Conservation (phyloP, 1,284 basidiomycete species). For the Filobasidium uniguttulatum region DNA sequence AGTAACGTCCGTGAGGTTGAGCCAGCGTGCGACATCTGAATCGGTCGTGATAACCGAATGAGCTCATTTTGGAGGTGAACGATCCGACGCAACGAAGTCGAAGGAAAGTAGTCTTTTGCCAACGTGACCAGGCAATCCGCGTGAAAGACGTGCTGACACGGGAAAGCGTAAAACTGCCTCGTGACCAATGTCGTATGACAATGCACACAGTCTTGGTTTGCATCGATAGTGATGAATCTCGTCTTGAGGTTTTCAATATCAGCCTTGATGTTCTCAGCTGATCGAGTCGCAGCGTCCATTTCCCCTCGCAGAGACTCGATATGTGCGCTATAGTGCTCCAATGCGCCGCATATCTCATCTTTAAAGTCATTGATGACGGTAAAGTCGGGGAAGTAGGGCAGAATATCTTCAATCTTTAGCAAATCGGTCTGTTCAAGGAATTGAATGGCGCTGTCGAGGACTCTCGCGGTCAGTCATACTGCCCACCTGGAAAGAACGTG, state of each 20-base stretch:
- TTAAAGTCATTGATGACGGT: constrained; percentile 99
- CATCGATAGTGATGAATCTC: constrained; percentile 87
- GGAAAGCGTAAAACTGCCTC: constrained; percentile 95
- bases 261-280: constrained; percentile 82
- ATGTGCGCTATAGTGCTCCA: constrained; percentile 84
- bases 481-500: too few relatives aligned
- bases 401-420: constrained; percentile 94
- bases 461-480: not conserved
- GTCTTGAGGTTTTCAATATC: constrained; percentile 75
- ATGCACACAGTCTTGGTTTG: constrained; percentile 68
- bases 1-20: constrained; percentile 34
- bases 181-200: constrained; percentile 65
- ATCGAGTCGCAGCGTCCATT: constrained; percentile 89
- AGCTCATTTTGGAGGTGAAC: constrained; percentile 70
- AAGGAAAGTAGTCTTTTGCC: constrained; percentile 79
- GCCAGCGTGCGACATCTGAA: constrained; percentile 28
- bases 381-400: constrained; percentile 99
- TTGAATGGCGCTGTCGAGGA: constrained; percentile 75
- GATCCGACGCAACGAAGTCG: constrained; percentile 65
- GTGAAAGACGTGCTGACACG: constrained; percentile 91
- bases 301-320: constrained; percentile 83
- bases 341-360: constrained; percentile 88
- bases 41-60: constrained; percentile 28
- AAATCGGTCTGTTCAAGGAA: constrained; percentile 89
- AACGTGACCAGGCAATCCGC: constrained; percentile 83